Base-by-base conservation (phyloP, 2,329 filamentous ascomycete genomes). In the Neodidymelliopsis sp. region DNA sequence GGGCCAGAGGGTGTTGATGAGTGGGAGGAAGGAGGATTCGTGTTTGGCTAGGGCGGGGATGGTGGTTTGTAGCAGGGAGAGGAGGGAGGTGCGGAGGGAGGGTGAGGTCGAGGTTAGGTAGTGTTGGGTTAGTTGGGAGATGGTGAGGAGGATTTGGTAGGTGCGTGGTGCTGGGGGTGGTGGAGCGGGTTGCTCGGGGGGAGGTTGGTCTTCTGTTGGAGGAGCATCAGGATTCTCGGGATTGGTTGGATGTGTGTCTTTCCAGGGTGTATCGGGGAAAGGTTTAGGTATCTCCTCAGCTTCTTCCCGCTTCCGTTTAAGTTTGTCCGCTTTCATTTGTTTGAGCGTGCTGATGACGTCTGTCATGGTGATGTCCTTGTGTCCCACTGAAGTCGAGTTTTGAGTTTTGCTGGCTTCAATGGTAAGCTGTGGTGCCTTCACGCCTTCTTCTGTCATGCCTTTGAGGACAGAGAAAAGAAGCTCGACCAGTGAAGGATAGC, bases 1-100 rank as follows among this genome's bases (percentile, higher is more conserved):
- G 0, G 92, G 91, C 93, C 93, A 99, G 6, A 97, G 78, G 3
- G 88, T 87, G 71, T 97, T 94, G 60, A 97, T 85, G 0, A 97
- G 80, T 0, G 94, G 94, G 2, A 99, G 75, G 68, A 96, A 97
- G 0, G 85, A 84, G 53, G 92, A 86, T 67, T 96, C 89, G 58
- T 97, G 86, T 3, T 79, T 79, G 0, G 88, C 83, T 3, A 99
- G 82, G 1, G 89, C 81, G 1, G 87, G 83, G 4, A 88, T 82
- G 3, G 91, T 87, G 0, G 86, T 90, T 19, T 81, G 77, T 10
- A 97, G 82, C 5, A 97, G 84, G 12, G 84, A 82, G 8, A 99
- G 83, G 3, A 99, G 81, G 0, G 88, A 90, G 22, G 85, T 85
- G 29, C 93, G 86, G 7, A 99, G 81, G 9, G 84, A 83, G 0